A percentile compares a stretch with the other conserved stretches of the same genome.
Evolutionary conservation across 2,329 filamentous ascomycete species (phyloP).

Genomic region (Exophiala sp.): DNA sequence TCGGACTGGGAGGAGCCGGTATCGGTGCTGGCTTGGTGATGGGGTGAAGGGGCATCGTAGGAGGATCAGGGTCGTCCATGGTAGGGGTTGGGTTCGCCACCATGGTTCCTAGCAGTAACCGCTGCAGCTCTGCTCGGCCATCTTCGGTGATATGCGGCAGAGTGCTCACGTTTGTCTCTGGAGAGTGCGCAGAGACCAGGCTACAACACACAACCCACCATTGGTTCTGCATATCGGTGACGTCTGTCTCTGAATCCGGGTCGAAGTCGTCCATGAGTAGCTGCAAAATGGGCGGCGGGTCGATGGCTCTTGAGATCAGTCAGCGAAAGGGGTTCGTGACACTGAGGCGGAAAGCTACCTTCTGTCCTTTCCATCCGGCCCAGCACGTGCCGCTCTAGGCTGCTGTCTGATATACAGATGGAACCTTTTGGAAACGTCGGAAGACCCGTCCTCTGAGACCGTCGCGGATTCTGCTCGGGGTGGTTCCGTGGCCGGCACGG

Average conservation of each 20-base stretch:
- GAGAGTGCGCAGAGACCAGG: conserved; percentile 33
- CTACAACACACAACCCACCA: conserved; percentile 42
- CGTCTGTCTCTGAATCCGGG: conserved; percentile 35
- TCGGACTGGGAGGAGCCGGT: conserved; percentile 15
- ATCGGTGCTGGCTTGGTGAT: conserved; percentile 4
- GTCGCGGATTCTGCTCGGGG: not conserved
- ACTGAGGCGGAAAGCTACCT: conserved; percentile 36
- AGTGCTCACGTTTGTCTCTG: conserved; percentile 24
- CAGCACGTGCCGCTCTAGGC: conserved; percentile 42
- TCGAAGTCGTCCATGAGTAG: conserved; percentile 43
- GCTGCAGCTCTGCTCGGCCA: conserved; percentile 24
- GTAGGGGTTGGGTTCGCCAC: conserved; percentile 40
- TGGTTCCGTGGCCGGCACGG: not conserved
- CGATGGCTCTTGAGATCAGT: conserved; percentile 36
- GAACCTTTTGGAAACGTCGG: conserved; percentile 29
- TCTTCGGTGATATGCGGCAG: conserved; percentile 24
- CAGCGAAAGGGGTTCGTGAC: conserved; percentile 31
- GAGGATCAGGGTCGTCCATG: conserved; percentile 40
- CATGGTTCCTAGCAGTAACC: conserved; percentile 24
- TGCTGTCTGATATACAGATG: conserved; percentile 43
- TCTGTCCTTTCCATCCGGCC: conserved; percentile 43
- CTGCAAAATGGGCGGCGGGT: conserved; percentile 45
- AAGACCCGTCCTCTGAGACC: not conserved
- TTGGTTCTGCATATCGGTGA: conserved; percentile 34
- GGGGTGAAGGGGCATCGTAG: conserved; percentile 38